phyloP scores from a whole-genome alignment of 345 rosid species.

The Litchi chinensis region DNA sequence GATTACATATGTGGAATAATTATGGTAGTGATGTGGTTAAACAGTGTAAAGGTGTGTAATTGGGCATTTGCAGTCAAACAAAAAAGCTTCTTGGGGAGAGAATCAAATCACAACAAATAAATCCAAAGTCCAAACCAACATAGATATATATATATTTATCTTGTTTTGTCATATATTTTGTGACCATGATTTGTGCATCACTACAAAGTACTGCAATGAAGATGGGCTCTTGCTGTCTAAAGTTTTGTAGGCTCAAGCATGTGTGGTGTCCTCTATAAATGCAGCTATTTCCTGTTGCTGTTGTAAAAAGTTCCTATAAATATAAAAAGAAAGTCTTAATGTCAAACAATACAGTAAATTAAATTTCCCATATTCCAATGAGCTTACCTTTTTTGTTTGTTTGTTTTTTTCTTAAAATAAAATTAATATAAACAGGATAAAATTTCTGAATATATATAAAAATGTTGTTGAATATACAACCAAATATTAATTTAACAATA shows the following conservation, averaged over 20 bases:
- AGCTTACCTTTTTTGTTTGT: too few species aligned
- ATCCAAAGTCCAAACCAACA: slow-evolving; percentile 11
- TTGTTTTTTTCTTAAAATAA: too few species aligned
- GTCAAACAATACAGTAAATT: not conserved
- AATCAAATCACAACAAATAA: slow-evolving; percentile 14
- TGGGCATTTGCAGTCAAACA: slow-evolving; percentile 24
- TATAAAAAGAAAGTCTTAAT: too few species aligned
- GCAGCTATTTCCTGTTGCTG: too few species aligned
- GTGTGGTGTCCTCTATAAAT: slow-evolving; percentile 12
- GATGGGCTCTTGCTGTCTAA: not conserved
- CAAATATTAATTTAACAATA: too few species aligned
- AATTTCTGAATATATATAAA: too few species aligned
- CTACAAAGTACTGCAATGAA: not conserved
- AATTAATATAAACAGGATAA: too few species aligned
- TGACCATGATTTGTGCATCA: slow-evolving; percentile 18
- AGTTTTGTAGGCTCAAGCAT: slow-evolving; percentile 25
- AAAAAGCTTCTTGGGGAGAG: slow-evolving; percentile 4
- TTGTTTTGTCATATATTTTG: slow-evolving; percentile 6
- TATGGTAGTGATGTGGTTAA: slow-evolving; percentile 19
- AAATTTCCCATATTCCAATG: not conserved
- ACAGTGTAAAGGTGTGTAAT: slow-evolving; percentile 24
- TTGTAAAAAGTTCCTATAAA: too few species aligned
- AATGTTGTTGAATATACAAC: too few species aligned
- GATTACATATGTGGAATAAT: slow-evolving; percentile 27
- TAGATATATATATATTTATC: not conserved